A percentile compares a stretch with the other conserved stretches of the same genome.
Evolutionary conservation across 331 rosid species (phyloP).

Genomic region (Pyracantha coccinea): DNA sequence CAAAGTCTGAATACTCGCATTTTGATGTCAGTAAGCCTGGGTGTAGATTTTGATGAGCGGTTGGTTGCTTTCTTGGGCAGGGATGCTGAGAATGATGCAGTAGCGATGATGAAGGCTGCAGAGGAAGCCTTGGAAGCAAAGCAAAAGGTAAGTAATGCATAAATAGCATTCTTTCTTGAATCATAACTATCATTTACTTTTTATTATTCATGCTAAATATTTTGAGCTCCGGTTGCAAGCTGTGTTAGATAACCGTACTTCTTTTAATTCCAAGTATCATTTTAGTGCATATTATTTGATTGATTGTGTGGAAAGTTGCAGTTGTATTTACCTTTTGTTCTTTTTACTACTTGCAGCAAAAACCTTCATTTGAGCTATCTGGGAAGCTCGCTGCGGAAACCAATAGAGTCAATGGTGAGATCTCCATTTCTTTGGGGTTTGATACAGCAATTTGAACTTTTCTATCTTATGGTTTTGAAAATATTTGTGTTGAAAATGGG

Average conservation of each 20-base stretch:
- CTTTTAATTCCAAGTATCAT: background rate
- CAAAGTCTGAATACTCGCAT: background rate
- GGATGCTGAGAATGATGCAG: slow-evolving; percentile 69
- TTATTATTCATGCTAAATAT: background rate
- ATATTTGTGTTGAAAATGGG: background rate
- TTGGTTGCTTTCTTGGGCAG: slow-evolving; percentile 39
- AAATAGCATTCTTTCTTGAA: background rate
- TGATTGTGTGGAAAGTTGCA: background rate
- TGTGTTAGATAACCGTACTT: background rate
- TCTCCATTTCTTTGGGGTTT: background rate
- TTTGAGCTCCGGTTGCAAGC: background rate
- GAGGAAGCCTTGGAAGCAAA: slow-evolving; percentile 75
- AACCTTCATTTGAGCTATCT: slow-evolving; percentile 93
- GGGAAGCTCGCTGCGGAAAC: slow-evolving; percentile 98
- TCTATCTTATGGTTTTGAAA: background rate
- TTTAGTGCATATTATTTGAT: background rate
- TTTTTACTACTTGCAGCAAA: slow-evolving; percentile 43
- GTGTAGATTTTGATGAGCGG: slow-evolving; percentile 25
- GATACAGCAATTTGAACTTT: background rate
- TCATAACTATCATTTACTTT: background rate
- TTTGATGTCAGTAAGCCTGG: slow-evolving; percentile 7
- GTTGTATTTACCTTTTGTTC: background rate
- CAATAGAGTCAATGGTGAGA: slow-evolving; percentile 78
- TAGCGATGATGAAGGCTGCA: slow-evolving; percentile 80
- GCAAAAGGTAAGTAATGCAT: slow-evolving; percentile 53